Percentiles rank a stretch among this genome's conserved stretches.
These are phyloP conservation scores for Auricularia heimuer DNA, from an alignment of 768 basidiomycete species.

Conservation along the genomic window DNA sequence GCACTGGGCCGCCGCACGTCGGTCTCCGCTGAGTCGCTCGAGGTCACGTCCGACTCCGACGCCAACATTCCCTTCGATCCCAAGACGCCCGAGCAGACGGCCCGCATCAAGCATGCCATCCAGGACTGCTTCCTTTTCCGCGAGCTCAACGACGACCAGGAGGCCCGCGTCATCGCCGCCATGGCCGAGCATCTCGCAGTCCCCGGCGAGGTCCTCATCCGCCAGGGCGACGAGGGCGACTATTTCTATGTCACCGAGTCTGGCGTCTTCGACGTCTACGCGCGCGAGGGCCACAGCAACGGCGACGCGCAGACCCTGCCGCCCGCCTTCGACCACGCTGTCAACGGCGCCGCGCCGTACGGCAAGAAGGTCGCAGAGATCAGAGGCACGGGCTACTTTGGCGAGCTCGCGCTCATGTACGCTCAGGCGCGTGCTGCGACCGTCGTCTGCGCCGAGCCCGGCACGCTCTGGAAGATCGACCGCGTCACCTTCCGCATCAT, in stretches of 20 bases:
- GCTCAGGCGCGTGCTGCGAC: conserved; percentile 93
- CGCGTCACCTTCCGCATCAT: conserved; percentile 98
- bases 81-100: conserved; percentile 77
- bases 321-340: conserved; percentile 34
- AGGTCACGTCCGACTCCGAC: conserved; percentile 57
- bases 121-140: conserved; percentile 88
- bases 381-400: conserved; percentile 78
- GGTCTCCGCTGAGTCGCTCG: conserved; percentile 92
- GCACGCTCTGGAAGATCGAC: conserved; percentile 90
- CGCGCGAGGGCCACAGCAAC: conserved; percentile 32
- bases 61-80: conserved; percentile 64
- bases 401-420: conserved; percentile 97
- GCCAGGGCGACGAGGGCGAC: conserved; percentile 94
- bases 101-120: conserved; percentile 81
- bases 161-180: conserved; percentile 83
- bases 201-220: conserved; percentile 81
- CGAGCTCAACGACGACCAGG: conserved; percentile 94
- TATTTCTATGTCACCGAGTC: conserved; percentile 96
- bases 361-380: conserved; percentile 81
- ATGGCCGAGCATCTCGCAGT: conserved; percentile 80
- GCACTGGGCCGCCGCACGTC: conserved; percentile 86
- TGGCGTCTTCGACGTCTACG: conserved; percentile 77
- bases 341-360: conserved; percentile 36
- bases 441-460: conserved; percentile 73
- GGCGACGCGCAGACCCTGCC: conserved; percentile 46